Evolutionary conservation across 2,329 filamentous ascomycete species (phyloP).

Genomic region (Mycosphaerella arachidis): DNA sequence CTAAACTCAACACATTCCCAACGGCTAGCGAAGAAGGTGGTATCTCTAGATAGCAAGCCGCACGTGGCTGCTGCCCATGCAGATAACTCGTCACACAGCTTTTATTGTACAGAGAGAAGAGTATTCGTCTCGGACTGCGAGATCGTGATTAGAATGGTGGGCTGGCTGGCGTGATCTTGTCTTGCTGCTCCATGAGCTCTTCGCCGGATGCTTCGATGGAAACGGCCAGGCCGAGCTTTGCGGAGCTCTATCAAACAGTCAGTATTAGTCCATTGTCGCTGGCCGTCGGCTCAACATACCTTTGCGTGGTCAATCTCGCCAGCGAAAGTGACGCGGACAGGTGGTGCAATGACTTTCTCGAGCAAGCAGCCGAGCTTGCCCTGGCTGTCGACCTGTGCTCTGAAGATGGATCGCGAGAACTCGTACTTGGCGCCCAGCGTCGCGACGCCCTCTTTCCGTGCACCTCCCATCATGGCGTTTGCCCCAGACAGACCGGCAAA

Average conservation of each 20-base stretch:
- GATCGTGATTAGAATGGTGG: constrained; percentile 30
- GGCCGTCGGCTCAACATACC: constrained; percentile 54
- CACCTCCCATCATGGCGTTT: constrained; percentile 64
- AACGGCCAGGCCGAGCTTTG: constrained; percentile 90
- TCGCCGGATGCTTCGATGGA: constrained; percentile 83
- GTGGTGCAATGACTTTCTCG: constrained; percentile 92
- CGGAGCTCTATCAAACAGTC: constrained; percentile 65
- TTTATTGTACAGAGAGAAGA: constrained; percentile 26
- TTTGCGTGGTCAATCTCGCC: constrained; percentile 94
- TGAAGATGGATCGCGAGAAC: constrained; percentile 92
- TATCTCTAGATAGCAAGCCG: constrained; percentile 14
- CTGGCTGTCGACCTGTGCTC: constrained; percentile 90
- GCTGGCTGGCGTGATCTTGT: constrained; percentile 44
- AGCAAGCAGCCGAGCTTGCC: constrained; percentile 89
- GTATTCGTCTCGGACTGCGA: constrained; percentile 2
- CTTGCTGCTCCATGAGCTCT: constrained; percentile 79
- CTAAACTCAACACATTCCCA: constrained; percentile 12
- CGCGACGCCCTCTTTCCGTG: constrained; percentile 81
- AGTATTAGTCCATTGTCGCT: neutral
- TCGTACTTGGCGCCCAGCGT: constrained; percentile 96
- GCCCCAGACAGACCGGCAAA: constrained; percentile 59
- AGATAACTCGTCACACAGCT: constrained; percentile 5
- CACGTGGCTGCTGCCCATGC: constrained; percentile 11
- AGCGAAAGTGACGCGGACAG: constrained; percentile 89
- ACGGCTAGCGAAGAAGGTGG: neutral